Conservation (phyloP, 176 grass and related monocot species). For the Coix lacrymajobi region DNA sequence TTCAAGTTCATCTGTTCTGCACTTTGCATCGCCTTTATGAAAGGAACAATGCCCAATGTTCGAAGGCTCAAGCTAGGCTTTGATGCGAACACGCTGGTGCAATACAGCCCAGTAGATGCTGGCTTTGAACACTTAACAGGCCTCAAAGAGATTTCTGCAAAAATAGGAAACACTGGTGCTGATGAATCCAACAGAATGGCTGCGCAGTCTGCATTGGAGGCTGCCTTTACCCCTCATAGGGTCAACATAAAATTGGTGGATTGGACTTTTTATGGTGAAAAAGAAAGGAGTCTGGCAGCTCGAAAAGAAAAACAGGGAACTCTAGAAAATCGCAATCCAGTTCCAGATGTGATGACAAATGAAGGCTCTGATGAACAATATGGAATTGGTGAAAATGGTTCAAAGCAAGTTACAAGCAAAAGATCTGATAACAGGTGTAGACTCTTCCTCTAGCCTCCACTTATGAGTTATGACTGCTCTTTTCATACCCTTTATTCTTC, state of each 20-base stretch:
- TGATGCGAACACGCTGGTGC: not conserved
- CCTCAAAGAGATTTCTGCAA: not conserved
- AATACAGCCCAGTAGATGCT: not conserved
- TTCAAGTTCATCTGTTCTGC: not conserved
- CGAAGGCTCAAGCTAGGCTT: not conserved
- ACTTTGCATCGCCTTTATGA: not conserved
- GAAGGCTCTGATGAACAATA: not conserved
- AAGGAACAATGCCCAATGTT: not conserved
- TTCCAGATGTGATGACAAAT: not conserved
- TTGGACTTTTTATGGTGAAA: not conserved
- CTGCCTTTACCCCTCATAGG: not conserved
- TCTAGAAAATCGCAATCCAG: not conserved
- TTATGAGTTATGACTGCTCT: too few relatives aligned
- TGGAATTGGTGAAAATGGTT: not conserved
- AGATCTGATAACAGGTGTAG: not conserved
- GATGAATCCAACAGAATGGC: not conserved
- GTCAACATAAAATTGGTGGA: not conserved
- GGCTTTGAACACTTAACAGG: not conserved
- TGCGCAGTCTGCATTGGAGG: not conserved
- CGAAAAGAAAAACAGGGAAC: not conserved
- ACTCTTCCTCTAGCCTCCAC: not conserved
- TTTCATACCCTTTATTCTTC: too few relatives aligned
- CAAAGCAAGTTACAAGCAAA: not conserved
- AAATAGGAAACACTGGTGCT: not conserved
- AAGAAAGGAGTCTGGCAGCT: not conserved